These are phyloP conservation scores for Fusarium chaquense DNA, from an alignment of 2,329 filamentous ascomycete species.

Conservation along the genomic window DNA sequence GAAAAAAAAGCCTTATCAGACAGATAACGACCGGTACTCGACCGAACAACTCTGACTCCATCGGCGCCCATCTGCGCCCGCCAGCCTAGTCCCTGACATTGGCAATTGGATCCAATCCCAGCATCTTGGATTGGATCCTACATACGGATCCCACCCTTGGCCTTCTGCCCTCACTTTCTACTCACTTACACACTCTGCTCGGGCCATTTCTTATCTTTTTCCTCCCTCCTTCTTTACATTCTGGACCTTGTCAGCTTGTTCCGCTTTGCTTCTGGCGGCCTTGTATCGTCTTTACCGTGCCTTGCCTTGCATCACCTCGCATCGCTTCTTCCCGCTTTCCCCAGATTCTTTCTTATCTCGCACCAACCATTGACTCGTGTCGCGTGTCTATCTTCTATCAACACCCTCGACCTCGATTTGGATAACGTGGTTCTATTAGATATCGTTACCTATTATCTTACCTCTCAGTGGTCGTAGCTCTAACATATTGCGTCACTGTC, in stretches of 20 bases:
- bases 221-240: conserved; percentile 19
- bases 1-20: conserved; percentile 45
- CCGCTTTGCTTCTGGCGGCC: conserved; percentile 18
- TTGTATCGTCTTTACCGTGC: conserved; percentile 30
- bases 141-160: conserved; percentile 43
- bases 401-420: conserved; percentile 39
- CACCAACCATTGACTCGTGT: conserved; percentile 44
- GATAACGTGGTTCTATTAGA: conserved; percentile 50
- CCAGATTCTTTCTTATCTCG: conserved; percentile 49
- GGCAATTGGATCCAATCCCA: conserved; percentile 35
- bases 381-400: conserved; percentile 31
- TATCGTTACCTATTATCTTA: conserved; percentile 41
- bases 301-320: conserved; percentile 21
- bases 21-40: conserved; percentile 43
- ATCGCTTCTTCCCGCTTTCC: conserved; percentile 44
- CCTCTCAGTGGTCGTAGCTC: conserved; percentile 47
- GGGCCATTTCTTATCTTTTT: conserved; percentile 45
- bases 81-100: conserved; percentile 40
- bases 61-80: conserved; percentile 49
- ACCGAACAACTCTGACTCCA: conserved; percentile 43
- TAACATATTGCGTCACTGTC: conserved; percentile 49
- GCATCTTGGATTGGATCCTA: conserved; percentile 38
- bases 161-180: conserved; percentile 34
- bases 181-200: conserved; percentile 45
- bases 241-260: conserved; percentile 32